Percentiles rank a stretch among this genome's conserved stretches.
Evolutionary conservation across 129 eudicot genomes (phyloP).

Genomic region (Calendula officinalis): DNA sequence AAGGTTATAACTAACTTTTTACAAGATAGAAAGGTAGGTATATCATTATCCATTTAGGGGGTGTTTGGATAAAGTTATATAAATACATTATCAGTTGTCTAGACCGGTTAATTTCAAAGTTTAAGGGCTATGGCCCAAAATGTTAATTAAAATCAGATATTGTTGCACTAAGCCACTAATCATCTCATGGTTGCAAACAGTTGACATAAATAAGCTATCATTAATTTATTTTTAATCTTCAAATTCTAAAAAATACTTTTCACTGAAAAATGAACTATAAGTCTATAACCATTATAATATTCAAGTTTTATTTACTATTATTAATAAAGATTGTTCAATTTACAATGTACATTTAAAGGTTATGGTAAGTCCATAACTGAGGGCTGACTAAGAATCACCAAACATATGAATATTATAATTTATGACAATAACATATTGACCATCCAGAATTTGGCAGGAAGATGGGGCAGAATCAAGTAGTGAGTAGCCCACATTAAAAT

Average conservation of each 20-base stretch:
- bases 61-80: too few species aligned
- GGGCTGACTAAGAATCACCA: background rate
- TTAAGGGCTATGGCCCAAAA: background rate
- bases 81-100: too few species aligned
- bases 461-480: slow-evolving; percentile 14
- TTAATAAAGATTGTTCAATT: slow-evolving; percentile 6
- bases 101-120: slow-evolving; percentile 3
- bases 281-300: background rate
- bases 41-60: slow-evolving; percentile 18
- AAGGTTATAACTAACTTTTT: slow-evolving; percentile 17
- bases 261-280: background rate
- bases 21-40: slow-evolving; percentile 11
- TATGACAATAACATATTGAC: background rate
- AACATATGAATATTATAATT: background rate
- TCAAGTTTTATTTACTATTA: background rate
- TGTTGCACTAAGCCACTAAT: background rate
- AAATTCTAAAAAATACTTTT: background rate
- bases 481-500: slow-evolving; percentile 13
- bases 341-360: background rate
- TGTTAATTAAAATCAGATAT: background rate
- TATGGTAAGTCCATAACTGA: background rate
- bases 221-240: background rate
- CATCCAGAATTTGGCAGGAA: slow-evolving; percentile 6
- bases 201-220: slow-evolving; percentile 2
- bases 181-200: too few species aligned